Percentiles rank a stretch among this genome's conserved stretches.
These are phyloP conservation scores for Knoxdaviesia proteae DNA, from an alignment of 2,329 filamentous ascomycete species.

Conservation along the genomic window DNA sequence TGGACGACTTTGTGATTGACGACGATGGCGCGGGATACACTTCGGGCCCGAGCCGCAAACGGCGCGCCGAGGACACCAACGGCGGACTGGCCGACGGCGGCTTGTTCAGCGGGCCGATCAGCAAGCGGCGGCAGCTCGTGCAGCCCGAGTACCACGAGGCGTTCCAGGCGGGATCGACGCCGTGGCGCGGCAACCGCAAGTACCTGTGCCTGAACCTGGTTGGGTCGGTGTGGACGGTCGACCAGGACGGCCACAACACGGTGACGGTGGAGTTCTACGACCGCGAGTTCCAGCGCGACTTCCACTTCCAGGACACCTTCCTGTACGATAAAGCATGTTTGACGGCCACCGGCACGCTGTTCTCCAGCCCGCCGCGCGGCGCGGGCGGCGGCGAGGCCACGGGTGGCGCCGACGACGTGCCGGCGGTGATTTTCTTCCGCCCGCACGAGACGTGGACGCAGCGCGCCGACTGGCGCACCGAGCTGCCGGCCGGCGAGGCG, in stretches of 20 bases:
- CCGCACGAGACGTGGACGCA: constrained; percentile 95
- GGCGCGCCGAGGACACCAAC: constrained; percentile 32
- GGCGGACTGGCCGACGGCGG: constrained; percentile 13
- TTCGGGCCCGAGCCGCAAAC: constrained; percentile 20
- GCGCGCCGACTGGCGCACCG: constrained; percentile 72
- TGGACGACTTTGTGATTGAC: constrained; percentile 76
- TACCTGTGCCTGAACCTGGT: constrained; percentile 87
- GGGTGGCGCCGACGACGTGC: constrained; percentile 10
- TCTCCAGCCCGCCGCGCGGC: constrained; percentile 47
- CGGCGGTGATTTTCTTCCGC: constrained; percentile 80
- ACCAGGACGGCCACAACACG: constrained; percentile 83
- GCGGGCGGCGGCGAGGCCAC: constrained; percentile 22
- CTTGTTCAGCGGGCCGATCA: constrained; percentile 7
- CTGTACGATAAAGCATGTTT: constrained; percentile 92
- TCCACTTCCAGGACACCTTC: constrained; percentile 93
- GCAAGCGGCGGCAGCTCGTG: constrained; percentile 27
- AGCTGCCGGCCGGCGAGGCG: constrained; percentile 70
- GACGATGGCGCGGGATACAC: constrained; percentile 88
- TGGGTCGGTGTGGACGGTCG: constrained; percentile 91
- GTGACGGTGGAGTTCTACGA: constrained; percentile 97
- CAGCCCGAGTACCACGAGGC: constrained; percentile 55
- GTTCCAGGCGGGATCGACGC: constrained; percentile 82
- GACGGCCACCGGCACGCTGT: constrained; percentile 65
- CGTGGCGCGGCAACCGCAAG: constrained; percentile 84
- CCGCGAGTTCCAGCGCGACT: constrained; percentile 74